Base-by-base conservation (phyloP, 106 monocot genomes). In the Dioscorea dumetorum region DNA sequence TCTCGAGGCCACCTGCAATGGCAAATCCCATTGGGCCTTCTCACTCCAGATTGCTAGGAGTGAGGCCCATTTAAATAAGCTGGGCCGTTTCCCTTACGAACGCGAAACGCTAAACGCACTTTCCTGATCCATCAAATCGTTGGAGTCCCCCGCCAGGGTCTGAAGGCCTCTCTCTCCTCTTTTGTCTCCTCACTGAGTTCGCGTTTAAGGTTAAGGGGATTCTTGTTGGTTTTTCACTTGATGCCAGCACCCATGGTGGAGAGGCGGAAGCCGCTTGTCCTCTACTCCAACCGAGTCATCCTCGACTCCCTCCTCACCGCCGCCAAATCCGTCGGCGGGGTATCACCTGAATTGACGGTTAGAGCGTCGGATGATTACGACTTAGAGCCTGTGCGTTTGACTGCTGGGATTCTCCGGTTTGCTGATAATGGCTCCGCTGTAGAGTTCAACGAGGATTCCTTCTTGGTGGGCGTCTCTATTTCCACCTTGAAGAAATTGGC, bases 391-490 rank as follows among this genome's bases (percentile, higher is more conserved):
- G 59, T 91, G 24, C 79, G 60, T 4, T 58, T 95, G 48, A 62
- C 50, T 50, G 97, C 87, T 12, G 97, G 92, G 64, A 67, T 99
- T 48, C 82, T 99, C 73, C 81, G 73, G 18, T 81, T 83, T 59
- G n/a, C 63, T 13, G 58, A 34, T 14, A 72, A 73, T 21, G 52
- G 63, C 8, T 58, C 18, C 7, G 53, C 22, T 4, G 75, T 34
- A 22, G 82, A 84, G 58, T 61, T 82, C 32, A 67, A 52, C 31
- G 79, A 79, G 61, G 53, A 58, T 4, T 74, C 86, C 15, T 74
- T 74, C 50, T 49, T 81, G 8, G 74, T 93, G 20, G 86, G 83
- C 34, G 79, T 83, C 16, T 68, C 93, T 15, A 57, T 75, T 0
- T 78, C 77, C 11, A 80, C 81, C 23, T 81, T 93, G 22, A 90